Evolutionary conservation across 352 stramenopile genomes (phyloP), one percentile per base, ranked within the genome.

Genomic region (Thalassiosira hispida): DNA sequence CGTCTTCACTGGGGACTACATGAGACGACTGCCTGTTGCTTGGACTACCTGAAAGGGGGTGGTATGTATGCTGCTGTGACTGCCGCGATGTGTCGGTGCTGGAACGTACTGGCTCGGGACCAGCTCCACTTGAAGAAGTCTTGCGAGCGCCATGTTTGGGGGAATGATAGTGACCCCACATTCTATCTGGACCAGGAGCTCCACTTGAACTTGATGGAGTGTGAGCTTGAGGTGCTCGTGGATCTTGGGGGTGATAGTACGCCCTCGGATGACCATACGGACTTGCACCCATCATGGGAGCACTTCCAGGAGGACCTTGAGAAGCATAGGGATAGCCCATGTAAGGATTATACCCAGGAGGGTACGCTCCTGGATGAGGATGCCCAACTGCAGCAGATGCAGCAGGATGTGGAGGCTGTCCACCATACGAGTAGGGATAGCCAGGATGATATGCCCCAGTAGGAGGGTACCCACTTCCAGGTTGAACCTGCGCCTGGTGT

Each of bases 81-180:
- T n/a, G 59, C 14, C 18, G 38, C 14, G 42, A 16, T 18, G 20
- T 9, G 25, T 73, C 20, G 11, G 22, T 31, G 20, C 27, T 61
- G 46, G 61, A 70, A 60, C 20, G 20, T 8, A 59, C 38, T 9
- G 40, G n/a, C 31, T 65, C 65, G n/a, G 65, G 65, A 40, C 64
- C 52, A n/a, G 49, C 20, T 7, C 9, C 53, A 62, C 4, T 40
- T 38, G 11, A 8, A 27, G 40, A 2, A 12, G 25, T 44, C 42
- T 57, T 55, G 31, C 35, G 44, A n/a, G 16, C 29, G 0, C 40
- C 22, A 22, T 59, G 38, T 5, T 73, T 35, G 33, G 63, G 61
- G 7, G 64, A 70, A 38, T 68, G 42, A 31, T 72, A 73, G 9
- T 66, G 55, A 40, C 64, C 60, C 71, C 71, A 79, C 55, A 52